phyloP scores from a whole-genome alignment of 2,329 filamentous ascomycete species.

The Pseudogymnoascus sp. region DNA sequence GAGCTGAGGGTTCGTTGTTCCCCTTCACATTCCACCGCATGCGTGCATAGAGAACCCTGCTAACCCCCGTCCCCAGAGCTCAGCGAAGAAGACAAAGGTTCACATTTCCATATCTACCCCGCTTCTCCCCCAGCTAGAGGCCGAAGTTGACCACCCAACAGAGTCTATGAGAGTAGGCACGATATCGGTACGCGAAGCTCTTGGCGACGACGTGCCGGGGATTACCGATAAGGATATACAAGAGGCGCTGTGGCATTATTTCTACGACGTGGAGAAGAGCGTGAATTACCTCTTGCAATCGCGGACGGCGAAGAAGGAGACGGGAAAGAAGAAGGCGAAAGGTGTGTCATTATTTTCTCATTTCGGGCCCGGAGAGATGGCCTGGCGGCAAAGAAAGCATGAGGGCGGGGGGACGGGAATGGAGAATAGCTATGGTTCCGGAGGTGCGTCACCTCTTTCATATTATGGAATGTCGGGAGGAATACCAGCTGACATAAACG shows the following conservation, averaged over 20 bases:
- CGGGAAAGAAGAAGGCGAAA: conserved; percentile 29
- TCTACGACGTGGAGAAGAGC: conserved; percentile 82
- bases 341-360: conserved; percentile 24
- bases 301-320: conserved; percentile 21
- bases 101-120: neutral
- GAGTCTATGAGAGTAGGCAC: conserved; percentile 58
- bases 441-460: conserved; percentile 23
- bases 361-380: conserved; percentile 9
- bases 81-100: conserved; percentile 29
- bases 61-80: conserved; percentile 18
- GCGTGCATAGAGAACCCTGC: conserved; percentile 11
- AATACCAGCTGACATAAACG: neutral
- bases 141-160: conserved; percentile 18
- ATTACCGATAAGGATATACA: conserved; percentile 67
- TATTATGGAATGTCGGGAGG: neutral
- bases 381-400: neutral
- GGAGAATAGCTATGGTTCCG: conserved; percentile 2
- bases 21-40: neutral
- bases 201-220: conserved; percentile 46
- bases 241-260: conserved; percentile 91
- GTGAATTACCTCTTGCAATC: conserved; percentile 69
- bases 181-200: conserved; percentile 52
- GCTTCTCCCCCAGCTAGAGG: neutral
- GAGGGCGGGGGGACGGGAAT: neutral
- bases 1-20: conserved; percentile 26